phyloP scores from a whole-genome alignment of 805 yeast genomes.

The Ascoidea rubescens region DNA sequence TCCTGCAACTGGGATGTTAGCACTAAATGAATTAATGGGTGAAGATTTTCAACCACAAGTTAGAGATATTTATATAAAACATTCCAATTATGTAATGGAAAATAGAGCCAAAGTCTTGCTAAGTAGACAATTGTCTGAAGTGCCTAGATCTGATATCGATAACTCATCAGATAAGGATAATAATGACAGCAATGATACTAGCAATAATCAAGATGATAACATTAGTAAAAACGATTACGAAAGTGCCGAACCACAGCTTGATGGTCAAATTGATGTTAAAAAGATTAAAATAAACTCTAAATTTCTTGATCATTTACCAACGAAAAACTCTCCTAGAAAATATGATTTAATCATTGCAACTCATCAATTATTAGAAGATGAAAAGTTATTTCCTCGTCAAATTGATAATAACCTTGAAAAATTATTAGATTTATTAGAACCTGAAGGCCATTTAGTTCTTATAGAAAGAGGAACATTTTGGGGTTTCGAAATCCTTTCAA shows the following conservation, averaged over 20 bases:
- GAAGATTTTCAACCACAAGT: constrained; percentile 41
- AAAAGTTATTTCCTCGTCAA: constrained; percentile 51
- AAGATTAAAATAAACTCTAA: constrained; percentile 39
- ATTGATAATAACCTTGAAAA: constrained; percentile 55
- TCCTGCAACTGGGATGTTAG: constrained; percentile 86
- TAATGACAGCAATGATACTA: not conserved
- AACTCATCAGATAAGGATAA: not conserved
- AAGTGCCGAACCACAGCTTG: constrained; percentile 19
- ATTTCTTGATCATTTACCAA: constrained; percentile 39
- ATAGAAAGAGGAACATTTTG: constrained; percentile 82
- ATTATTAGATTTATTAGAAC: constrained; percentile 47
- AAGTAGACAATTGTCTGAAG: constrained; percentile 51
- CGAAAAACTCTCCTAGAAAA: constrained; percentile 22
- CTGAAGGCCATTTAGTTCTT: constrained; percentile 67
- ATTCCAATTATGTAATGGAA: constrained; percentile 55
- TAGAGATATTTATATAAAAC: constrained; percentile 63
- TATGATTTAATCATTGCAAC: constrained; percentile 78
- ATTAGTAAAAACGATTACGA: constrained; percentile 14
- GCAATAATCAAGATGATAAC: constrained; percentile 1
- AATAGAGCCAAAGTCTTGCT: constrained; percentile 66
- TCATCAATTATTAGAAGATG: constrained; percentile 56
- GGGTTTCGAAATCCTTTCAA: constrained; percentile 78
- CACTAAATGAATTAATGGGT: constrained; percentile 73
- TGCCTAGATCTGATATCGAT: constrained; percentile 9
- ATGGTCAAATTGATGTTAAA: constrained; percentile 44